Conservation (phyloP, 345 rosid species). For the Barbarea vulgaris region DNA sequence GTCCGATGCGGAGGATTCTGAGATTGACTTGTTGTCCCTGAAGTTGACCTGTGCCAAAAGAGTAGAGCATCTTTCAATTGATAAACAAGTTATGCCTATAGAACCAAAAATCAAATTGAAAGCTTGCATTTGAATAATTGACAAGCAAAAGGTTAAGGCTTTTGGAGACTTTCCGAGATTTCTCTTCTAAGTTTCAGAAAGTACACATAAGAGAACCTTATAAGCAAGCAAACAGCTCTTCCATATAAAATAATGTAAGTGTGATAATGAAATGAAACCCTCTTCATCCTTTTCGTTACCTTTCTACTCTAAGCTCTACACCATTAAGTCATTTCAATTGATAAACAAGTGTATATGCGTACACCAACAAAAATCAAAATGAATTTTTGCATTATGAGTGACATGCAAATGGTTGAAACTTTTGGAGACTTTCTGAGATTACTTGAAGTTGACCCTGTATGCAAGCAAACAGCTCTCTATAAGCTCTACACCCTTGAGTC, state of each 20-base stretch:
- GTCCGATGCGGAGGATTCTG: conserved; percentile 47
- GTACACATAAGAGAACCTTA: not conserved
- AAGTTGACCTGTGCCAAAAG: conserved; percentile 49
- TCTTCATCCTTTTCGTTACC: not conserved
- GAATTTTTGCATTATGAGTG: not conserved
- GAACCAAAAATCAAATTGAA: not conserved
- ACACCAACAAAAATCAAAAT: too few relatives aligned
- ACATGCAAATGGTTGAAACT: not conserved
- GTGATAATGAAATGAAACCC: not conserved
- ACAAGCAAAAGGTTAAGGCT: not conserved
- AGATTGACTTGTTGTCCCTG: conserved; percentile 43
- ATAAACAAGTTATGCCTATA: not conserved
- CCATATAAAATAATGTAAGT: not conserved
- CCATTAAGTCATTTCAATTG: not conserved
- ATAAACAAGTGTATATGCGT: too few relatives aligned
- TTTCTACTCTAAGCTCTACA: not conserved
- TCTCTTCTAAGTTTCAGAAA: not conserved
- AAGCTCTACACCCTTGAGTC: too few relatives aligned
- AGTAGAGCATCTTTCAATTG: conserved; percentile 10
- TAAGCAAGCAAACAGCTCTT: not conserved
- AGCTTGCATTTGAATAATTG: not conserved
- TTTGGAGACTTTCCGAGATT: not conserved
- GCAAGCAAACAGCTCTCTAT: not conserved
- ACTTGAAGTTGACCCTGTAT: too few relatives aligned
- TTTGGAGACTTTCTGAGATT: not conserved